Evolutionary conservation across 805 yeast genomes (phyloP).

Genomic region (Cyberlindnera saturnus): DNA sequence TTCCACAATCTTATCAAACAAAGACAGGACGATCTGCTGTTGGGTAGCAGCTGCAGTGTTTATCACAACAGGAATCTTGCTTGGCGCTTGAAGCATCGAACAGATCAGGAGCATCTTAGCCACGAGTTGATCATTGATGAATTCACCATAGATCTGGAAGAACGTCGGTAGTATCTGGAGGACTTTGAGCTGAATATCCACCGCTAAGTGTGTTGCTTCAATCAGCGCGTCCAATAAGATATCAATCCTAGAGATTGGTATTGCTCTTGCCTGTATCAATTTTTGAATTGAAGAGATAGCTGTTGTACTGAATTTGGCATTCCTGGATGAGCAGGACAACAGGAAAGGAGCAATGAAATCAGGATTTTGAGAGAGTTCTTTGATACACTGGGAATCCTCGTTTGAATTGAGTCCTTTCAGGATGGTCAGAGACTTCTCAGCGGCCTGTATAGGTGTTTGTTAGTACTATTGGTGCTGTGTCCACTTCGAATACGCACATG

Average conservation of each 20-base stretch:
- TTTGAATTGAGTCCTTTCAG: constrained; percentile 26
- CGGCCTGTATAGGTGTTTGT: constrained; percentile 14
- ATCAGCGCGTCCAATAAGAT: constrained; percentile 60
- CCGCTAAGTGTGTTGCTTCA: constrained; percentile 69
- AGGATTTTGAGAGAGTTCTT: constrained; percentile 37
- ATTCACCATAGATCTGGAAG: constrained; percentile 53
- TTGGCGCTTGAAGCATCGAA: constrained; percentile 61
- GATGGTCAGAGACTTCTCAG: constrained; percentile 46
- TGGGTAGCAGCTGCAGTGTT: constrained; percentile 93
- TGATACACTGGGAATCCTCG: constrained; percentile 25
- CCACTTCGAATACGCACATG: constrained; percentile 32
- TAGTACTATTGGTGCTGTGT: not conserved
- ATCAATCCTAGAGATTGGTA: constrained; percentile 48
- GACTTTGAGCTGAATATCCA: constrained; percentile 81
- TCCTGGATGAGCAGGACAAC: constrained; percentile 66
- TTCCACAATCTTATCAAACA: constrained; percentile 59
- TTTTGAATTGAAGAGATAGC: constrained; percentile 68
- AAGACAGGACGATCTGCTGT: constrained; percentile 73
- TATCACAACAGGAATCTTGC: constrained; percentile 67
- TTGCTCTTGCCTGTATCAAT: constrained; percentile 45
- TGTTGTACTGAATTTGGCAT: constrained; percentile 64
- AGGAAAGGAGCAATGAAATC: constrained; percentile 65
- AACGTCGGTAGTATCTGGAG: constrained; percentile 77
- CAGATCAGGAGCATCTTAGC: constrained; percentile 61
- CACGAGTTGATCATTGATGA: constrained; percentile 49